These are phyloP conservation scores for Pyrenochaeta sp. DNA, from an alignment of 2,329 filamentous ascomycete genomes.

Conservation along the genomic window DNA sequence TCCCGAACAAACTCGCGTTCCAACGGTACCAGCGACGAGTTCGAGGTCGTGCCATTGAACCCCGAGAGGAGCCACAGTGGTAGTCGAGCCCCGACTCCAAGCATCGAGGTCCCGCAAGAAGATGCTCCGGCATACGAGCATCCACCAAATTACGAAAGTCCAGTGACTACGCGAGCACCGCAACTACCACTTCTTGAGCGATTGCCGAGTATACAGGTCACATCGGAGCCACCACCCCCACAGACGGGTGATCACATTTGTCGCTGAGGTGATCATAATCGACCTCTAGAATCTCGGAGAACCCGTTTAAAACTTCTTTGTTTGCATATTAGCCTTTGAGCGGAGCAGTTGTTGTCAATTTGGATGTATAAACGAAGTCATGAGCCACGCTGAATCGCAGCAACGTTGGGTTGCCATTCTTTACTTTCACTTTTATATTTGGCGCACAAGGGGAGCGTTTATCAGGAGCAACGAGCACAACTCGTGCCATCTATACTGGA, in stretches of 20 bases:
- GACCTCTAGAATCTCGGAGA: too few species aligned
- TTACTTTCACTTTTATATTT: not conserved
- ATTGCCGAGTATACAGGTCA: constrained; percentile 55
- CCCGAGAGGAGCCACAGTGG: constrained; percentile 44
- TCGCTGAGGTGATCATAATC: constrained; percentile 13
- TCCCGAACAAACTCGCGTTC: constrained; percentile 26
- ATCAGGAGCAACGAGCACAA: too few species aligned
- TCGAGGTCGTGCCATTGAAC: constrained; percentile 52
- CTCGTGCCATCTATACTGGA: too few species aligned
- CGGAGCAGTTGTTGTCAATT: too few species aligned
- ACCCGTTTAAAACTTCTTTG: too few species aligned
- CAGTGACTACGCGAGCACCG: constrained; percentile 40
- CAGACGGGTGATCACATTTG: constrained; percentile 18
- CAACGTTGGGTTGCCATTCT: not conserved
- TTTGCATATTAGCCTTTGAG: too few species aligned
- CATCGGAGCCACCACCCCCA: constrained; percentile 42
- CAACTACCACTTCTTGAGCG: constrained; percentile 50
- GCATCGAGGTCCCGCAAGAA: constrained; percentile 37
- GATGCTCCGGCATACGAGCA: constrained; percentile 54
- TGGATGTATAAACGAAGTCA: constrained; percentile 3
- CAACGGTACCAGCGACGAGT: constrained; percentile 43
- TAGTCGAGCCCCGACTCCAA: constrained; percentile 30
- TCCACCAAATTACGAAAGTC: constrained; percentile 58
- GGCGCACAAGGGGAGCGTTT: too few species aligned
- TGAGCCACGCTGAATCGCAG: not conserved